Conservation (phyloP, 2,329 filamentous ascomycete genomes). For the Macrophomina pseudophaseolina region DNA sequence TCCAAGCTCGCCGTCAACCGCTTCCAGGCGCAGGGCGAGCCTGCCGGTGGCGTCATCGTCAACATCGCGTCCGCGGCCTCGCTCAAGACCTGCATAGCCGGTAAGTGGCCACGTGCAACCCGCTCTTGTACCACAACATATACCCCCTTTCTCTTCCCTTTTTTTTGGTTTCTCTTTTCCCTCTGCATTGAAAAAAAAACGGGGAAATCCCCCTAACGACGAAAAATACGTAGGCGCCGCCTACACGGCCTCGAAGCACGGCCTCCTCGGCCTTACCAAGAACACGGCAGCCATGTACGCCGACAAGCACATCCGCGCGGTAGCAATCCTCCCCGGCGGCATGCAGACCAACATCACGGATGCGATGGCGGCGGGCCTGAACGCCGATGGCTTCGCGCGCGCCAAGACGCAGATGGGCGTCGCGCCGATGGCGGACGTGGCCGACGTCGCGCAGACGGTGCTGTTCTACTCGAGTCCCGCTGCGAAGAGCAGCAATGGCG, state of each 20-base stretch:
- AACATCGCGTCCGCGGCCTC: conserved; percentile 49
- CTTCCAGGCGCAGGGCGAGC: conserved; percentile 49
- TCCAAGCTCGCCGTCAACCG: conserved; percentile 57
- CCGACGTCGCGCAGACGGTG: conserved; percentile 41
- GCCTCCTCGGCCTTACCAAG: conserved; percentile 53
- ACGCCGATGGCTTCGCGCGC: conserved; percentile 34
- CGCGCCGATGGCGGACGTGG: conserved; percentile 32
- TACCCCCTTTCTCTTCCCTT: too few species aligned
- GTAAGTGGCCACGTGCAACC: neutral
- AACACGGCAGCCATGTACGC: conserved; percentile 55
- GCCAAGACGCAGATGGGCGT: conserved; percentile 31
- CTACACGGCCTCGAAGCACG: conserved; percentile 54
- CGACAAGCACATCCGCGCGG: conserved; percentile 53
- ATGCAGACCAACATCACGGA: conserved; percentile 54
- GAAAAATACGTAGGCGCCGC: conserved; percentile 42
- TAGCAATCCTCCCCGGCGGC: conserved; percentile 52
- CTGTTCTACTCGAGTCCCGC: conserved; percentile 40
- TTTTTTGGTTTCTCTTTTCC: too few species aligned
- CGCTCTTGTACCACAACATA: neutral
- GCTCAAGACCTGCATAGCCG: neutral
- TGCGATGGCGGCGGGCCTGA: conserved; percentile 42
- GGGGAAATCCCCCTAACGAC: conserved; percentile 29
- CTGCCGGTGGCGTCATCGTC: conserved; percentile 54
- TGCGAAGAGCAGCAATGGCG: conserved; percentile 40
- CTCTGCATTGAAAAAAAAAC: too few species aligned